A percentile compares a stretch with the other conserved stretches of the same genome.
Conservation (phyloP, 768 basidiomycete species). For the Amanita phalloides region DNA sequence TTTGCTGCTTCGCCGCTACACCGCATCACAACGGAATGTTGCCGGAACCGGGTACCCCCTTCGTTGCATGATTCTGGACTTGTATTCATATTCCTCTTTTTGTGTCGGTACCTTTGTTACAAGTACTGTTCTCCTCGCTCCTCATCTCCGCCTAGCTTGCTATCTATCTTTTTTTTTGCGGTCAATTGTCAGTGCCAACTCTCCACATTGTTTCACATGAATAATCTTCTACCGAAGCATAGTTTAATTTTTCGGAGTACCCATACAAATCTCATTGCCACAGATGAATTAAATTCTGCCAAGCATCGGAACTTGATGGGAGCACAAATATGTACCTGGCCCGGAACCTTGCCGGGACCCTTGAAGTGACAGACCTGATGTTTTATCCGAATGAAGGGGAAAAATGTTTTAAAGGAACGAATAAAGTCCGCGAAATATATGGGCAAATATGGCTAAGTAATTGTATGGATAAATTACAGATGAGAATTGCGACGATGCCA, state of each 20-base stretch:
- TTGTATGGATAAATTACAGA: slow-evolving; percentile 7
- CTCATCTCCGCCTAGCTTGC: slow-evolving; percentile 10
- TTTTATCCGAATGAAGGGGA: not conserved
- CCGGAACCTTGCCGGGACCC: too few relatives aligned
- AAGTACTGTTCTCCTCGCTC: slow-evolving; percentile 20
- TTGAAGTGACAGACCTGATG: too few relatives aligned
- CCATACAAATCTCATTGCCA: not conserved
- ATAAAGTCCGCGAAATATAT: not conserved
- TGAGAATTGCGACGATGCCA: not conserved
- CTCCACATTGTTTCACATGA: not conserved
- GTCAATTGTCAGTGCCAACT: slow-evolving; percentile 1
- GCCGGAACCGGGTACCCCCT: slow-evolving; percentile 5
- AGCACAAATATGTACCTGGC: too few relatives aligned
- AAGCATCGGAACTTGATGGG: too few relatives aligned
- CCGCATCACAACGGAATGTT: not conserved
- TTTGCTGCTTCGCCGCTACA: not conserved
- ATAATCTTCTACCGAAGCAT: slow-evolving; percentile 3
- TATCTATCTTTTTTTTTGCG: slow-evolving; percentile 14
- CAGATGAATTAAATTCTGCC: not conserved
- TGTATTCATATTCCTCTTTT: slow-evolving; percentile 29
- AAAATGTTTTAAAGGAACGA: not conserved
- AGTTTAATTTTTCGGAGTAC: slow-evolving; percentile 4
- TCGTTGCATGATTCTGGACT: slow-evolving; percentile 17
- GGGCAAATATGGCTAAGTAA: not conserved
- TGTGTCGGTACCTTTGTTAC: slow-evolving; percentile 13